Evolutionary conservation across 108 stramenopile genomes (phyloP), one percentile per base, ranked within the genome.

Genomic region (Cyclotella choctawhatcheeana): DNA sequence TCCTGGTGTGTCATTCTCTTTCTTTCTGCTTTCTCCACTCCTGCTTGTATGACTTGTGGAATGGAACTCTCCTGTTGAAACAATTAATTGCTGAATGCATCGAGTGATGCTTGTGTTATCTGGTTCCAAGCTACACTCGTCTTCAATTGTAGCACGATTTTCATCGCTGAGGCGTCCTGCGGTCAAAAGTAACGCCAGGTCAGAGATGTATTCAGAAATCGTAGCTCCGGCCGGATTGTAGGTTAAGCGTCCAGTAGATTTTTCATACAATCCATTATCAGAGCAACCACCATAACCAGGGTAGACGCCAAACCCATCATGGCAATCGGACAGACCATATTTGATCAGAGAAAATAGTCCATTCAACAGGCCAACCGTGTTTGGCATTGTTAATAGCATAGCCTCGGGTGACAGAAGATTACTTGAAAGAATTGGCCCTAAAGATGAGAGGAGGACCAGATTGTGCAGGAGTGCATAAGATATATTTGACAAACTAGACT

Each of bases 11-110:
- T n/a, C n/a, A 33, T 21, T 32, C 21, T 56, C 61, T 31, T 25
- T 70, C 16, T 0, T 53, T 37, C 54, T 64, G 44, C 14, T 67
- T 40, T 58, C 65, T 0, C 62, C 76, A 67, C 76, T 82, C 37
- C 50, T 50, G n/a, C 22, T 53, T 5, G 67, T 74, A 0, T 22
- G 67, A 67, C 56, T 83, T 0, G 88, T 88, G 20, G 71, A 71
- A 27, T 93, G 92, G 50, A 93, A 90, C 60, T 93, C 89, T 18
- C 82, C 84, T 14, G 86, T 67, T 29, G 71, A 64, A 44, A 83
- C 50, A 16, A 85, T 54, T 10, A 83, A 56, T 34, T 85, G 82
- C 45, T 60, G 73, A 21, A 76, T 74, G 22, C 77, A 79, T n/a
- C 77, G 48, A 34, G 17, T 54, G 5, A 71, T 65, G 44, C 58